Base-by-base conservation (phyloP, 306 rosid genomes). In the Pyrus pyrifolia region DNA sequence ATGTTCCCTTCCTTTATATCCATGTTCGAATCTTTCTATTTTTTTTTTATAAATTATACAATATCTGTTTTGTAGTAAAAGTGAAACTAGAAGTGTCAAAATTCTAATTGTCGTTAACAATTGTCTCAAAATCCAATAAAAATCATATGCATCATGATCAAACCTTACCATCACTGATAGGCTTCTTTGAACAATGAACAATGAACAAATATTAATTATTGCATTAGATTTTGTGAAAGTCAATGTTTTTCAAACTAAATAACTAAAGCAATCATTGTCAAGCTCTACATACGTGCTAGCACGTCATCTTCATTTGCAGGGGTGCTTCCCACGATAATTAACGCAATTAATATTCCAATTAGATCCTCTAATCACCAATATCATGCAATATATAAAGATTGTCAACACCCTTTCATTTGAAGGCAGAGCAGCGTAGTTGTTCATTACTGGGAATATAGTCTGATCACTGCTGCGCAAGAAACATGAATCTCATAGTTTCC, bases 251-350 rank as follows among this genome's bases (percentile, higher is more conserved):
- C 2, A 7, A 64, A 63, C 14, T 22, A 72, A 67, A n/a, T 12
- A 12, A 59, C 21, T 18, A 3, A 11, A 74, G 45, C 44, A 59
- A 44, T 44, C 31, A 44, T 18, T 44, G 45, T 74, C 45, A 61
- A 44, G 29, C 77, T 44, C 70, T 18, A 81, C 88, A 74, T 81
- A 85, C 88, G 74, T 81, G 83, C 69, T 30, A n/a, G 83, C 88
- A 85, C 63, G 86, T 85, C 77, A 15, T 45, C 57, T 53, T 59
- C 75, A 59, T 72, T 66, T 70, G 45, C 60, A 57, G 67, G 73
- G 13, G 71, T 85, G 83, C 80, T 21, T 80, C 65, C 73, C 88
- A 85, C 86, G 88, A 27, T 60, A 62, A 11, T 31, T 64, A 31
- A 64, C 25, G 45, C 8, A 31, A 30, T 31, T 31, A 33, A 8